Conservation (phyloP, 768 basidiomycete species). For the Pluteus cervinus region DNA sequence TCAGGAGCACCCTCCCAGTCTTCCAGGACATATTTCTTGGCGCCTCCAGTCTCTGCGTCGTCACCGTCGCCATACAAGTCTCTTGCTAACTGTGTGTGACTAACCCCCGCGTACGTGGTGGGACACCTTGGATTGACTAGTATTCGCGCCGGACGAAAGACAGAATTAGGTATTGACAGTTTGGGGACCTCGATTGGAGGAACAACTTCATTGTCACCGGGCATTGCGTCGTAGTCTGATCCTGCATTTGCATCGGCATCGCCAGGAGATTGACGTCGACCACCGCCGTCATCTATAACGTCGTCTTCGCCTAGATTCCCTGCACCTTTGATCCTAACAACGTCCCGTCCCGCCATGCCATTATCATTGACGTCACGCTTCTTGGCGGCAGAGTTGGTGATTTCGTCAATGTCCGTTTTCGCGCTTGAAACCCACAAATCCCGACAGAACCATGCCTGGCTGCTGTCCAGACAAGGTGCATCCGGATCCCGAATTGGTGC, state of each 20-base stretch:
- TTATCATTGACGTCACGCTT: conserved; percentile 24
- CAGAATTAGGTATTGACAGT: conserved; percentile 78
- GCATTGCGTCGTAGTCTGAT: conserved; percentile 86
- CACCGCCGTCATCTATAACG: conserved; percentile 25
- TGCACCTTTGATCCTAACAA: conserved; percentile 26
- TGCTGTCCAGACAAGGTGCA: conserved; percentile 89
- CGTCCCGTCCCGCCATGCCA: conserved; percentile 27
- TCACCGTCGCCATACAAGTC: conserved; percentile 88
- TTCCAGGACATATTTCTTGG: conserved; percentile 77
- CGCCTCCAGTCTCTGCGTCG: conserved; percentile 41
- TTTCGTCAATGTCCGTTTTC: conserved; percentile 62
- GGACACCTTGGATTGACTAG: conserved; percentile 95
- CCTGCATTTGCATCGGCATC: conserved; percentile 81
- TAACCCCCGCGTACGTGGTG: conserved; percentile 97
- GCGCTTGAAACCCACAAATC: conserved; percentile 95
- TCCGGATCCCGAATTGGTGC: conserved; percentile 61
- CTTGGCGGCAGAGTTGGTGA: conserved; percentile 34
- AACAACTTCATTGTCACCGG: conserved; percentile 39
- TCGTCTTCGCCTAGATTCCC: conserved; percentile 24
- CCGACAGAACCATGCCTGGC: conserved; percentile 97
- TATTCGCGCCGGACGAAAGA: conserved; percentile 85
- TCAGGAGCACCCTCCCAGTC: conserved; percentile 98
- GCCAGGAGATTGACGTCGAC: conserved; percentile 20
- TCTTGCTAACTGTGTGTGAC: conserved; percentile 90
- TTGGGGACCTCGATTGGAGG: conserved; percentile 29